These are phyloP conservation scores for Centrapalus pauciflorus DNA, from an alignment of 129 eudicot species.

Conservation along the genomic window DNA sequence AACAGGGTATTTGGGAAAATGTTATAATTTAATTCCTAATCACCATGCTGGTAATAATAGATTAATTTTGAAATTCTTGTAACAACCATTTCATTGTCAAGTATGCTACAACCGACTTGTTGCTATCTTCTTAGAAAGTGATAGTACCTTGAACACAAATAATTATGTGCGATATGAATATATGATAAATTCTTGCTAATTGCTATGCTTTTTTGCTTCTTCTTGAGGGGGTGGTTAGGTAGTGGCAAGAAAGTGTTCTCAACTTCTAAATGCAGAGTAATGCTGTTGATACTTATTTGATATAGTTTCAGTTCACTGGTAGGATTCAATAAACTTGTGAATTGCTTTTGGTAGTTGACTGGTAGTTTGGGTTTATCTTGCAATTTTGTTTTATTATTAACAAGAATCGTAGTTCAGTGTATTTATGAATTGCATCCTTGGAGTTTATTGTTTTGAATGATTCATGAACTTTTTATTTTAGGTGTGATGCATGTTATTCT, in stretches of 20 bases:
- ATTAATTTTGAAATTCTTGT: neutral
- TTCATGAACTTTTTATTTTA: neutral
- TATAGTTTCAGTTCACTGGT: too few relatives aligned
- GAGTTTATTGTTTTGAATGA: neutral
- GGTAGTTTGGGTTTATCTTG: neutral
- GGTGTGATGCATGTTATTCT: neutral
- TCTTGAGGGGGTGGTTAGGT: neutral
- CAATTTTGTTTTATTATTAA: neutral
- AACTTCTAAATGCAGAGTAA: neutral
- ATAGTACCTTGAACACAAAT: too few relatives aligned
- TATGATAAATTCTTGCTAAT: too few relatives aligned
- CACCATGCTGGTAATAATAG: neutral
- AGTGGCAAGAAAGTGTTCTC: neutral
- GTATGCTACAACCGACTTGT: too few relatives aligned
- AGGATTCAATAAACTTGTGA: neutral
- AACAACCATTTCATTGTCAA: neutral
- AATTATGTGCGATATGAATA: too few relatives aligned
- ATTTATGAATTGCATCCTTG: neutral
- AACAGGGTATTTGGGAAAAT: neutral
- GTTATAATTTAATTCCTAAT: neutral
- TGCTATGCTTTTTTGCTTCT: neutral
- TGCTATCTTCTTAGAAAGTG: too few relatives aligned
- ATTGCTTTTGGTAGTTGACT: too few relatives aligned
- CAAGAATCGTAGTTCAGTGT: neutral
- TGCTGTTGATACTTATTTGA: too few relatives aligned